A percentile compares a stretch with the other conserved stretches of the same genome.
phyloP scores from a whole-genome alignment of 108 stramenopile genomes.

The Parmales sp. region DNA sequence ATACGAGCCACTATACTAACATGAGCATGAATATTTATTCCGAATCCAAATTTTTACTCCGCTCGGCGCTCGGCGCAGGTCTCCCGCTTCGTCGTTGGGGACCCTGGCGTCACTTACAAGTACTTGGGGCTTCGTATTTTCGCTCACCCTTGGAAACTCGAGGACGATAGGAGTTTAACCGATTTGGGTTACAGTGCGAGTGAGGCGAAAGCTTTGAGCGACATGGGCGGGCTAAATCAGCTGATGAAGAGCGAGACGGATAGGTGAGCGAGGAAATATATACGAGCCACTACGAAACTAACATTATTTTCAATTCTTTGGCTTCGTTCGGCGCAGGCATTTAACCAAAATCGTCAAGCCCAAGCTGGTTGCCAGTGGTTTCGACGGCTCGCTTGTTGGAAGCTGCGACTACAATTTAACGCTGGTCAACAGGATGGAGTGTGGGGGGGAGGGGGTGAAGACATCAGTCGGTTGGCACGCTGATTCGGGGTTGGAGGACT shows the following conservation, averaged over 20 bases:
- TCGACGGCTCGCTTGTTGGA: not conserved
- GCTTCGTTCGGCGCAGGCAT: no score
- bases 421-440: constrained; percentile 70
- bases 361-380: not conserved
- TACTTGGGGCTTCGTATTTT: constrained; percentile 81
- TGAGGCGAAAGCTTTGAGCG: no score
- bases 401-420: constrained; percentile 56
- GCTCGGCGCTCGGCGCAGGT: no score
- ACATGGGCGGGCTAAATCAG: no score
- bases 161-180: not conserved
- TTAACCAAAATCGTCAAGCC: not conserved
- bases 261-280: no score
- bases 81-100: constrained; percentile 59
- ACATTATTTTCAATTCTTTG: no score
- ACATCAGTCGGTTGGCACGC: constrained; percentile 80
- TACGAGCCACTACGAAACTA: no score
- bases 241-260: no score
- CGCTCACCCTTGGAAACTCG: constrained; percentile 69
- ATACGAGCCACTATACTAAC: no score
- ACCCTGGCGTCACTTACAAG: constrained; percentile 83
- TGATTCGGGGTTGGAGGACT: constrained; percentile 68
- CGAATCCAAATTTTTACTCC: no score
- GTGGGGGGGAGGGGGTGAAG: constrained; percentile 22
- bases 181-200: no score
- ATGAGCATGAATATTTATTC: no score